Evolutionary conservation across 1,284 basidiomycete species (phyloP).

Genomic region (Cryptococcus maquisensis): DNA sequence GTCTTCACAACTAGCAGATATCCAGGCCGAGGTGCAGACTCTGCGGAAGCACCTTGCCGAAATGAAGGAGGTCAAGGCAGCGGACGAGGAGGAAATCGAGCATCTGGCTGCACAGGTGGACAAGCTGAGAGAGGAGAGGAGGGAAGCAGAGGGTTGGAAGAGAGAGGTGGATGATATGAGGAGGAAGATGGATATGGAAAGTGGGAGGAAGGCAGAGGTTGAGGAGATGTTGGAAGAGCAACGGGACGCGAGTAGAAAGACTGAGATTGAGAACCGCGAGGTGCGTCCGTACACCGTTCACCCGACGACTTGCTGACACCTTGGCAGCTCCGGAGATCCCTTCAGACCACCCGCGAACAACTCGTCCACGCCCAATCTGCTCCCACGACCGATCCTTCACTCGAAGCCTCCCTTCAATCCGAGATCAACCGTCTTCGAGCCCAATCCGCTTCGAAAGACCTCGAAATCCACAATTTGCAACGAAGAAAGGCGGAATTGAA

Average conservation of each 20-base stretch:
- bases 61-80: slow-evolving; percentile 14
- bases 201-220: slow-evolving; percentile 35
- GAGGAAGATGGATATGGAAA: slow-evolving; percentile 12
- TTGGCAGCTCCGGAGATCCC: slow-evolving; percentile 2
- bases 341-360: slow-evolving; percentile 5
- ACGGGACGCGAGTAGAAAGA: slow-evolving; percentile 51
- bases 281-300: slow-evolving; percentile 34
- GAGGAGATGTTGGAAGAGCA: slow-evolving; percentile 32
- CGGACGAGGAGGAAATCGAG: slow-evolving; percentile 26
- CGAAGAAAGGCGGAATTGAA: slow-evolving; percentile 65
- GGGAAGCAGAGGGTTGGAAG: slow-evolving; percentile 13
- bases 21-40: slow-evolving; percentile 4
- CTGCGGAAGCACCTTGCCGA: slow-evolving; percentile 9
- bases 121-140: slow-evolving; percentile 9
- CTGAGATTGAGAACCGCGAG: slow-evolving; percentile 53
- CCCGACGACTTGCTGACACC: not conserved
- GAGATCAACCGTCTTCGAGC: slow-evolving; percentile 63
- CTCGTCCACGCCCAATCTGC: slow-evolving; percentile 3
- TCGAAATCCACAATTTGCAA: slow-evolving; percentile 67
- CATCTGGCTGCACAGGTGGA: slow-evolving; percentile 11
- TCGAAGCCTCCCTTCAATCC: slow-evolving; percentile 54
- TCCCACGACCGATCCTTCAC: not conserved
- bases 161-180: slow-evolving; percentile 12
- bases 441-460: slow-evolving; percentile 75
- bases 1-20: not conserved